Evolutionary conservation across 2,329 filamentous ascomycete species (phyloP).

Genomic region (Amylocarpus encephaloides): DNA sequence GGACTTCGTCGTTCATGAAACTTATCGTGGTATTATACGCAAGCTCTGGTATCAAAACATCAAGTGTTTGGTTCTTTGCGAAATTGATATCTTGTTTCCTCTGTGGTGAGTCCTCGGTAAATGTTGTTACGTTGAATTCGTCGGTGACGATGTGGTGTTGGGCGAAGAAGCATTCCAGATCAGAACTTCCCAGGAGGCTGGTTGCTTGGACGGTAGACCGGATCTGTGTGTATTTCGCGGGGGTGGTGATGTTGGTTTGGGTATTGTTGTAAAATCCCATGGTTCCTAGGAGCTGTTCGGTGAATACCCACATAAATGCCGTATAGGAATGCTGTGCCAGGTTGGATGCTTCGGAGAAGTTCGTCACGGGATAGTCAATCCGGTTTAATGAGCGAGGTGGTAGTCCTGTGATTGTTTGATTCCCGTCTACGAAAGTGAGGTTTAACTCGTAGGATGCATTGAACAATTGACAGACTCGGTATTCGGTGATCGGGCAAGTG

Average conservation of each 20-base stretch:
- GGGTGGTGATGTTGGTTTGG: background rate
- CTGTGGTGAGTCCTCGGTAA: background rate
- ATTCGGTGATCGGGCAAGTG: too few species aligned
- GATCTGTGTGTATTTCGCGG: background rate
- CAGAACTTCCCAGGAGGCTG: background rate
- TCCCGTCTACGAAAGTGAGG: too few species aligned
- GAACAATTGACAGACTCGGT: too few species aligned
- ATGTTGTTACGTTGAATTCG: background rate
- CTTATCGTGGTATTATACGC: constrained; percentile 23
- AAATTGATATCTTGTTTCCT: background rate
- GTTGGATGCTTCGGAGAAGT: too few species aligned
- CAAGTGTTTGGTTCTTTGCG: background rate
- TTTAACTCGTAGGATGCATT: too few species aligned
- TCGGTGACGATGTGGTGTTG: background rate
- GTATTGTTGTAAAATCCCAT: background rate
- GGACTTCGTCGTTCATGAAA: constrained; percentile 40
- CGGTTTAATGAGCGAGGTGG: too few species aligned
- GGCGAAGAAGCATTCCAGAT: background rate
- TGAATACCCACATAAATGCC: background rate
- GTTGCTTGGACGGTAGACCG: background rate
- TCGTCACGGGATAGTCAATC: too few species aligned
- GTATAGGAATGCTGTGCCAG: background rate
- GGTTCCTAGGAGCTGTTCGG: background rate
- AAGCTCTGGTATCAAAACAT: constrained; percentile 37
- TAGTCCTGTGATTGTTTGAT: too few species aligned